Conservation (phyloP, 2,329 filamentous ascomycete genomes). For the Paradendryphiella salina region DNA sequence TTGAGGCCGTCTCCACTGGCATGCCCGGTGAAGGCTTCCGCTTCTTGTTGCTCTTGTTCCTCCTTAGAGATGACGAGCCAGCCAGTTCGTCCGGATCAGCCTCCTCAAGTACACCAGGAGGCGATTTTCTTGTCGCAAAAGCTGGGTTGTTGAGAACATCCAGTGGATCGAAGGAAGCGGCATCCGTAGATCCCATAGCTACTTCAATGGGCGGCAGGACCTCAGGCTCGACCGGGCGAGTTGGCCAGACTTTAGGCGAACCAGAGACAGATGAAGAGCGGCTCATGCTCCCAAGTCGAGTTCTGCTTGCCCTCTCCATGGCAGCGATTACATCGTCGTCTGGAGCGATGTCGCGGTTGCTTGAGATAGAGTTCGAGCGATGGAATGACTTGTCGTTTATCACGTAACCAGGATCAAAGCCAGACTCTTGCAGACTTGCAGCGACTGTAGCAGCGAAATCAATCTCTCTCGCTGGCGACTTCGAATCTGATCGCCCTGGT, state of each 20-base stretch:
- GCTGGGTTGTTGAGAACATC: conserved; percentile 44
- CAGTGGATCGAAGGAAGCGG: conserved; percentile 45
- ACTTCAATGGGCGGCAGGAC: conserved; percentile 44
- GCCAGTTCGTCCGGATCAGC: conserved; percentile 44
- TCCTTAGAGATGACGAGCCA: conserved; percentile 50
- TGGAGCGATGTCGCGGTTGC: conserved; percentile 33
- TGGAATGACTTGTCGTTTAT: conserved; percentile 49
- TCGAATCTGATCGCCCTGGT: conserved; percentile 31
- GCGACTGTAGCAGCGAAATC: conserved; percentile 55
- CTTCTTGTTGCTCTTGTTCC: conserved; percentile 52
- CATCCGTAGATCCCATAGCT: conserved; percentile 37
- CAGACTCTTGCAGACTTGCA: conserved; percentile 52
- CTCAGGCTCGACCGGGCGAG: conserved; percentile 19
- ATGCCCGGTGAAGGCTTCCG: conserved; percentile 18
- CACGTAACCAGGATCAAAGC: conserved; percentile 52
- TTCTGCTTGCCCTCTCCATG: conserved; percentile 34
- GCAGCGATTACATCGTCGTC: conserved; percentile 43
- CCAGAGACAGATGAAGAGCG: conserved; percentile 37
- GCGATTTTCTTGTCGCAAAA: conserved; percentile 41
- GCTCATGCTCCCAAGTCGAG: conserved; percentile 37
- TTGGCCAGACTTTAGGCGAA: conserved; percentile 29
- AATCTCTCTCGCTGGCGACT: conserved; percentile 44
- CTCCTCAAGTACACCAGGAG: conserved; percentile 42
- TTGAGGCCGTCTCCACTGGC: conserved; percentile 3
- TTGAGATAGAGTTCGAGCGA: conserved; percentile 34